A percentile compares a stretch with the other conserved stretches of the same genome.
phyloP scores from a whole-genome alignment of 495 filamentous ascomycete genomes.

The Penicillium manginii region DNA sequence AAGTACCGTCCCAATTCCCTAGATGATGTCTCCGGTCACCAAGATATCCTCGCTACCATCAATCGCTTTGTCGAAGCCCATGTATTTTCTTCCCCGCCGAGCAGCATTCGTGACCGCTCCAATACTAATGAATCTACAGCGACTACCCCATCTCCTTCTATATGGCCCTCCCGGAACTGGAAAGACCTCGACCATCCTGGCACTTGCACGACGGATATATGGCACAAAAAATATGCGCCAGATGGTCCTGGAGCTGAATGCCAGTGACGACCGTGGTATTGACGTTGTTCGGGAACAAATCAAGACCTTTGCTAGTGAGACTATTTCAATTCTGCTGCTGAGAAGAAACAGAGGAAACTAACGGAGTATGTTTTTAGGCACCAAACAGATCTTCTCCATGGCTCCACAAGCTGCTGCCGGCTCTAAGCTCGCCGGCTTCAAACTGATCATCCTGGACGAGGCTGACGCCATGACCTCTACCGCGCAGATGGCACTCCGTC shows the following conservation, averaged over 20 bases:
- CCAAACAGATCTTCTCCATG: conserved; percentile 68
- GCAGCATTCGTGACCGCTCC: not conserved
- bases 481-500: conserved; percentile 93
- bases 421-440: conserved; percentile 72
- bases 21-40: conserved; percentile 93
- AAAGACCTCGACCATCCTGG: conserved; percentile 95
- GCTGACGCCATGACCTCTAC: conserved; percentile 97
- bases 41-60: conserved; percentile 95
- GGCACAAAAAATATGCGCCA: conserved; percentile 90
- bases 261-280: conserved; percentile 95
- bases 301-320: conserved; percentile 88
- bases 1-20: conserved; percentile 92
- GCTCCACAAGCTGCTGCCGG: conserved; percentile 50
- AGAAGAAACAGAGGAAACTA: conserved; percentile 32
- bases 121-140: conserved; percentile 40
- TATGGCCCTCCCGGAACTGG: conserved; percentile 97
- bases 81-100: conserved; percentile 42
- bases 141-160: conserved; percentile 94
- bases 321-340: not conserved
- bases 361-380: conserved; percentile 57
- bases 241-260: conserved; percentile 97
- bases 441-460: conserved; percentile 97
- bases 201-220: conserved; percentile 89
- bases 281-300: conserved; percentile 99
- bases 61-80: conserved; percentile 95